Evolutionary conservation across 139 green algal genomes (phyloP), one percentile per base, ranked within the genome.

Genomic region (Coelastrella sp.): DNA sequence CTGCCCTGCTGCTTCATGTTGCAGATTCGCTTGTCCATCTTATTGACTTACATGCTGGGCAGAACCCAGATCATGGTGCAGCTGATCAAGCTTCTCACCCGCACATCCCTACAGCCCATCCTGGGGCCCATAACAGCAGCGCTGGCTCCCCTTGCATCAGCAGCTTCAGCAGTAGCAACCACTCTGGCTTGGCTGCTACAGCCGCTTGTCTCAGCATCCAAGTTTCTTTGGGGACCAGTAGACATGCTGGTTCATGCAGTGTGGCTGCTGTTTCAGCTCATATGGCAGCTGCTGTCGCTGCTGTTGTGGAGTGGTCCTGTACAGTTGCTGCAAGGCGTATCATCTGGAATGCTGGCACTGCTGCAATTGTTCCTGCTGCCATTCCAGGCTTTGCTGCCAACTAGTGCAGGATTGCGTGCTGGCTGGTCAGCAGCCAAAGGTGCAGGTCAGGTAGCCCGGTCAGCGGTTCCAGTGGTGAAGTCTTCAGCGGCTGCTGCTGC

Each of bases 41-140:
- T 98, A 71, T 89, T 95, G 13, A 97, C 94, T 13, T 98, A 96
- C 87, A 82, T 98, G 21, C 94, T 96, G 89, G 92, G 89, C 74
- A 94, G 96, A 87, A 93, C 87, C 27, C 86, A 91, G 21, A 79
- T 96, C 19, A 84, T 96, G 63, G 60, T 93, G 48, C 81, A 87
- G 23, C 68, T 94, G 34, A 69, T 96, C 66, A 81, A 85, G 0
- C 72, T 88, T 75, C 57, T 90, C 13, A 67, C 89, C 30, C 59
- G 53, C n/a, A 66, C 78, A 40, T 80, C 86, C 17, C 62, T 88
- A 4, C 11, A 19, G 48, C 81, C 85, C 32, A 45, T 78, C 19
- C 23, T 40, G 0, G 57, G 63, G 9, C 37, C 67, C 2, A 11
- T 87, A 19, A 23, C 43, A 21, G 41, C 51, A 8, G 48, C 57